A percentile compares a stretch with the other conserved stretches of the same genome.
phyloP scores from a whole-genome alignment of 306 rosid species.

The Trichosanthes cucumerina region DNA sequence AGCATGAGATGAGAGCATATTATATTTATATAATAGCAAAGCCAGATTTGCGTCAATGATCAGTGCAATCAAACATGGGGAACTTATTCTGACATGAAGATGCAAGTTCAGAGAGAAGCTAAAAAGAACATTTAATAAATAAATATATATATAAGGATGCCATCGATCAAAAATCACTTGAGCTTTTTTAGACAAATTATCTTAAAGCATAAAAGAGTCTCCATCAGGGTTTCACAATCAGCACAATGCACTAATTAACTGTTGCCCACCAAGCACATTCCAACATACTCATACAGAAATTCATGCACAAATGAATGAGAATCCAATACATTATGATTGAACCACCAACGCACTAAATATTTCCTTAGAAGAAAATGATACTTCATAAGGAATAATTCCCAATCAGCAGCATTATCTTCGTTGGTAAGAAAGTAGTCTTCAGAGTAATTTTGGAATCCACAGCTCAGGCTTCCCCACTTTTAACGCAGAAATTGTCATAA shows the following conservation, averaged over 20 bases:
- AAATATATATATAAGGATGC: slow-evolving; percentile 17
- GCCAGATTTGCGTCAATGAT: slow-evolving; percentile 7
- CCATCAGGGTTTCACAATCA: slow-evolving; percentile 49
- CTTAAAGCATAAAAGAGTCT: slow-evolving; percentile 34
- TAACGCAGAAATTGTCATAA: slow-evolving; percentile 39
- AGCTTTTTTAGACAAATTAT: slow-evolving; percentile 9
- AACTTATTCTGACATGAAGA: slow-evolving; percentile 52
- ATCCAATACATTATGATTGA: slow-evolving; percentile 37
- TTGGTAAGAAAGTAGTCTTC: slow-evolving; percentile 41
- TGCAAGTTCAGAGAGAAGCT: slow-evolving; percentile 14
- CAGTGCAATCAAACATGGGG: slow-evolving; percentile 31
- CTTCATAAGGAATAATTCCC: slow-evolving; percentile 58
- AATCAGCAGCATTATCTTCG: slow-evolving; percentile 54
- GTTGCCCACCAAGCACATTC: slow-evolving; percentile 65
- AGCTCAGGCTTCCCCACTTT: slow-evolving; percentile 49
- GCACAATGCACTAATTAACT: slow-evolving; percentile 53
- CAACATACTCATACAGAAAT: slow-evolving; percentile 33
- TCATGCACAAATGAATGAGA: slow-evolving; percentile 38
- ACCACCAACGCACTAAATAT: slow-evolving; percentile 41
- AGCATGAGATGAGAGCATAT: slow-evolving; percentile 4
- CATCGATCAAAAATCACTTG: slow-evolving; percentile 9
- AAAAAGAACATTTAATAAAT: slow-evolving; percentile 19
- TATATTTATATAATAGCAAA: neutral
- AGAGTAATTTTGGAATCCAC: slow-evolving; percentile 43
- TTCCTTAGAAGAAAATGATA: slow-evolving; percentile 27